Percentiles rank a stretch among this genome's conserved stretches.
Evolutionary conservation across 192 early-diverging fungal genomes (phyloP).

Genomic region (Dimargaris xerosporica): DNA sequence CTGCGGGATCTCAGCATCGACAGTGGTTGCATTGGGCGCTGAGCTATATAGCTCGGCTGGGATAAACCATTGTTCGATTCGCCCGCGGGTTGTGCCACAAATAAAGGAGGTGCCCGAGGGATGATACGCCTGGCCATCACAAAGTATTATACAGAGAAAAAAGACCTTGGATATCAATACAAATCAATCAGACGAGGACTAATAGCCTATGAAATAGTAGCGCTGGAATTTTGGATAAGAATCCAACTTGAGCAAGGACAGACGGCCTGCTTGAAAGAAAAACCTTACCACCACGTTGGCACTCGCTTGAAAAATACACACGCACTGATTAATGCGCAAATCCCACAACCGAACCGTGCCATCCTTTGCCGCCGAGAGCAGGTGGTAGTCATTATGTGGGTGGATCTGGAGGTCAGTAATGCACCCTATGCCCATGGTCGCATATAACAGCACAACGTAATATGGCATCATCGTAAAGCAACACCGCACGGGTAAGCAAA

Average conservation of each 20-base stretch:
- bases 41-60: conserved; percentile 21
- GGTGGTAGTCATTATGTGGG: conserved; percentile 41
- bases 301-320: conserved; percentile 41
- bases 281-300: conserved; percentile 38
- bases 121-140: conserved; percentile 35
- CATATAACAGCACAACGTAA: too few species aligned
- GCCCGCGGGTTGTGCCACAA: conserved; percentile 31
- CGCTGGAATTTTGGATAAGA: not conserved
- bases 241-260: not conserved
- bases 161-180: not conserved
- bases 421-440: too few species aligned
- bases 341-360: conserved; percentile 69
- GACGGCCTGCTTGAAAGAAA: not conserved
- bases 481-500: too few species aligned
- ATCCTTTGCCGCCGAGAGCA: conserved; percentile 58
- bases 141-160: not conserved
- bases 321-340: conserved; percentile 38
- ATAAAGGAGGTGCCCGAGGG: conserved; percentile 43
- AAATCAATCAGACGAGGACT: not conserved
- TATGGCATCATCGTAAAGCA: too few species aligned
- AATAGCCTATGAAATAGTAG: not conserved
- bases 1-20: conserved; percentile 8
- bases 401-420: conserved; percentile 58
- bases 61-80: conserved; percentile 35
- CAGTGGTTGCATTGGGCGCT: too few species aligned